A percentile compares a stretch with the other conserved stretches of the same genome.
Evolutionary conservation across 192 early-diverging fungal genomes (phyloP).

Genomic region (Backusella circina): DNA sequence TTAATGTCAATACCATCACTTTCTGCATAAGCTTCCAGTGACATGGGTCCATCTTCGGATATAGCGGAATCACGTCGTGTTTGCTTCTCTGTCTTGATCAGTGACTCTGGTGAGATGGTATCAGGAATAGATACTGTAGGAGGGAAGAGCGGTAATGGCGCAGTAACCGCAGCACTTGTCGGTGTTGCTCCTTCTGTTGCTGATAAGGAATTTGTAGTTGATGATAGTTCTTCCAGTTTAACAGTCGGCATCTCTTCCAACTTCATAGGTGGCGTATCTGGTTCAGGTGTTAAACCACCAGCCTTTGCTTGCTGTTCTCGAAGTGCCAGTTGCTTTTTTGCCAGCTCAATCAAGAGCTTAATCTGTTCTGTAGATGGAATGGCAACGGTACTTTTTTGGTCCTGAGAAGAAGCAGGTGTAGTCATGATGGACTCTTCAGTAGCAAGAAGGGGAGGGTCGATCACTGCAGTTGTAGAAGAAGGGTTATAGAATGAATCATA

Average conservation of each 20-base stretch:
- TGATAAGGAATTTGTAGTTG: neutral
- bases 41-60: neutral
- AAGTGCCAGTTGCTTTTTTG: slow-evolving; percentile 25
- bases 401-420: neutral
- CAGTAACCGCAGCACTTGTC: neutral
- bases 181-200: neutral
- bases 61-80: neutral
- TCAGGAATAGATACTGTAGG: slow-evolving; percentile 23
- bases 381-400: neutral
- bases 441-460: neutral
- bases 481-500: neutral
- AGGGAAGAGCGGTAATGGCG: neutral
- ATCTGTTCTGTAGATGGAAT: slow-evolving; percentile 26
- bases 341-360: slow-evolving; percentile 26
- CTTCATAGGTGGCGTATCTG: neutral
- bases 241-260: neutral
- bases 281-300: neutral
- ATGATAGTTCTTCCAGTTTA: neutral
- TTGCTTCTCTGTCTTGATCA: slow-evolving; percentile 19
- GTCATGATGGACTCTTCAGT: neutral
- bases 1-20: slow-evolving; percentile 45
- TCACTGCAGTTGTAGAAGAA: neutral
- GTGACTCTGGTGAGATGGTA: slow-evolving; percentile 13
- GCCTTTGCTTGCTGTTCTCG: slow-evolving; percentile 13
- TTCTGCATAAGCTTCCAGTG: slow-evolving; percentile 20